Evolutionary conservation across 73 alveolate genomes (phyloP).

Genomic region (Paramecium pentaurelia): DNA sequence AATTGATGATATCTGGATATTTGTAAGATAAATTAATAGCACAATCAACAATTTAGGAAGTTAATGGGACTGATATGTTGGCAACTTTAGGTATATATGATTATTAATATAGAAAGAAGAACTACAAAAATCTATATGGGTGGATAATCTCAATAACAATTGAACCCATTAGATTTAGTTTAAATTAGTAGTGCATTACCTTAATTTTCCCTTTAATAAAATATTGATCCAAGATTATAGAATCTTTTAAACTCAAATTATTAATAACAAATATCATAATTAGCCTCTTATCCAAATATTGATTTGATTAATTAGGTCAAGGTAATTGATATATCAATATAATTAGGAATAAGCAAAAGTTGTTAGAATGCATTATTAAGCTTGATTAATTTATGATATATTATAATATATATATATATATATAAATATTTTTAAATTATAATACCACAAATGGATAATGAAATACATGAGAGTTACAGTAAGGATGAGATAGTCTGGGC

Average conservation of each 20-base stretch:
- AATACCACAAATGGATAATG: neutral
- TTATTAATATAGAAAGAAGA: constrained; percentile 2
- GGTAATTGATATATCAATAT: neutral
- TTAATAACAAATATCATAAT: neutral
- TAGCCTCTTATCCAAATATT: neutral
- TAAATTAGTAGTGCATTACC: neutral
- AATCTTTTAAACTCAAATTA: neutral
- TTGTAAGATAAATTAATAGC: neutral
- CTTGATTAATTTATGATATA: neutral
- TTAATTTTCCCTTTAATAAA: neutral
- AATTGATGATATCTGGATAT: neutral
- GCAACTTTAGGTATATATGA: neutral
- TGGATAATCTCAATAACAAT: neutral
- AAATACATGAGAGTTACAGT: neutral
- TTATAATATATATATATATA: neutral
- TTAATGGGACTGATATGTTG: neutral
- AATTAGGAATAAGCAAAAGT: neutral
- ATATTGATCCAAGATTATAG: neutral
- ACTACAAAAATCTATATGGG: neutral
- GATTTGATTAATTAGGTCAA: neutral
- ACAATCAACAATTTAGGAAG: neutral
- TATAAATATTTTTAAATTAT: neutral
- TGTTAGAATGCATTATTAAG: neutral
- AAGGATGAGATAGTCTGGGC: constrained; percentile 50
- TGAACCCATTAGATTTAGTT: neutral